Base-by-base conservation (phyloP, 2,329 filamentous ascomycete species). In the Corynespora cassiicola region DNA sequence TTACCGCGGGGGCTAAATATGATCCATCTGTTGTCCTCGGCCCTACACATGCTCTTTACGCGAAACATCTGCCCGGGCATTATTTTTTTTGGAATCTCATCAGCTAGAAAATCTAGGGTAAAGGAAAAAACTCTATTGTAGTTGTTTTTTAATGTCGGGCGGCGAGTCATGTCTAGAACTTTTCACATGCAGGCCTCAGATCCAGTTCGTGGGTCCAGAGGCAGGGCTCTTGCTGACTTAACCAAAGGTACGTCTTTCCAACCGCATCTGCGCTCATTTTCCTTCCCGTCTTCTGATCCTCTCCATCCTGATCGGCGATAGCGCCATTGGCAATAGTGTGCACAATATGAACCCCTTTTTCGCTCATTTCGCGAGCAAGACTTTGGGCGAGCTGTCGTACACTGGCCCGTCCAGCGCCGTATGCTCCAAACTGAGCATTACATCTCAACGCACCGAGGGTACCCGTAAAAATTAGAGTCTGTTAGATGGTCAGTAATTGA, bases 211-310 rank as follows among this genome's bases (percentile, higher is more conserved):
- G 74, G 4, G 73, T 76, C 75, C 74, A 79, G 28, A 78, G 45
- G 30, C 72, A 74, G n/a, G 73, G 73, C 41, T 67, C 65, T 53
- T 77, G 75, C 47, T 75, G 61, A 43, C 68, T 61, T 47, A 79
- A 61, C 69, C 72, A 80, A 7, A 81, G 50, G 58, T 82, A 81
- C 3, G 76, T 76, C 61, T 76, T 75, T 2, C 79, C 79, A 4
- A 83, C 77, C 17, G 76, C 77, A 56, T 82, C 78, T 0, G 78
- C 77, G 33, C 75, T 76, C 68, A 82, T 83, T 40, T 74, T 77
- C 69, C 78, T 79, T 3, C 79, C 78, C 0, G 53, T 69, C 50
- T 66, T 65, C 26, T 72, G 71, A 18, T 74, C 74, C 37, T 77
- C 72, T n/a, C 70, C 72, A 18, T 77, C 65, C 37, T 74, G 75